Conservation (phyloP, 176 grass and related monocot genomes). For the Coix lacrymajobi region DNA sequence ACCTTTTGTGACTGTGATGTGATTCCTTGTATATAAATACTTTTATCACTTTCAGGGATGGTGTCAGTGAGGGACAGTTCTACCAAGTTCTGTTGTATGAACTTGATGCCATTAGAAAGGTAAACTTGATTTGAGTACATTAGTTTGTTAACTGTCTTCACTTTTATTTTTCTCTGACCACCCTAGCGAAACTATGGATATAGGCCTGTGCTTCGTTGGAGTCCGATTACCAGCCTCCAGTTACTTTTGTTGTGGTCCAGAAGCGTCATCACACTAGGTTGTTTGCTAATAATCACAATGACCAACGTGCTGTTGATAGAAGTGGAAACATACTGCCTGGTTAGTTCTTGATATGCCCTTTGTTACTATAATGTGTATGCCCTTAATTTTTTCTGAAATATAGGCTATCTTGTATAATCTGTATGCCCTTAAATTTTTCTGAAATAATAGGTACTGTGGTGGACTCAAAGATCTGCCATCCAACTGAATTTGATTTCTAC, state of each 20-base stretch:
- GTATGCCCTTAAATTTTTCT: not conserved
- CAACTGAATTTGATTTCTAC: slow-evolving; percentile 97
- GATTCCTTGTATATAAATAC: not conserved
- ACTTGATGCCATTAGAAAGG: slow-evolving; percentile 95
- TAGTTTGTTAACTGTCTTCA: not conserved
- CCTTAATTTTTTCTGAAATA: not conserved
- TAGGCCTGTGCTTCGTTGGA: slow-evolving; percentile 92
- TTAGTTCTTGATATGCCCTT: slow-evolving; percentile 25
- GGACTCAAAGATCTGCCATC: slow-evolving; percentile 95
- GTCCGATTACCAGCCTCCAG: slow-evolving; percentile 89
- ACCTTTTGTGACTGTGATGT: not conserved
- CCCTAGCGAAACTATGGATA: not conserved
- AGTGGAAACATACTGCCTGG: slow-evolving; percentile 95
- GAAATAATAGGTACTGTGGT: slow-evolving; percentile 71
- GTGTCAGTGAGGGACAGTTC: slow-evolving; percentile 90
- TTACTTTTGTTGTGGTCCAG: slow-evolving; percentile 96
- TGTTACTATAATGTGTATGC: not conserved
- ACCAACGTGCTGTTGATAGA: slow-evolving; percentile 61
- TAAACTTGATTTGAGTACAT: slow-evolving; percentile 3
- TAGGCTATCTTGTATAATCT: not conserved
- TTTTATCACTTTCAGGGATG: slow-evolving; percentile 53
- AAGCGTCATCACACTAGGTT: slow-evolving; percentile 94
- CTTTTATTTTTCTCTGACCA: not conserved
- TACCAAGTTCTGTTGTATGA: slow-evolving; percentile 95
- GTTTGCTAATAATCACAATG: slow-evolving; percentile 92